Conservation (phyloP, 2,329 filamentous ascomycete genomes). For the Scedosporium boydii region DNA sequence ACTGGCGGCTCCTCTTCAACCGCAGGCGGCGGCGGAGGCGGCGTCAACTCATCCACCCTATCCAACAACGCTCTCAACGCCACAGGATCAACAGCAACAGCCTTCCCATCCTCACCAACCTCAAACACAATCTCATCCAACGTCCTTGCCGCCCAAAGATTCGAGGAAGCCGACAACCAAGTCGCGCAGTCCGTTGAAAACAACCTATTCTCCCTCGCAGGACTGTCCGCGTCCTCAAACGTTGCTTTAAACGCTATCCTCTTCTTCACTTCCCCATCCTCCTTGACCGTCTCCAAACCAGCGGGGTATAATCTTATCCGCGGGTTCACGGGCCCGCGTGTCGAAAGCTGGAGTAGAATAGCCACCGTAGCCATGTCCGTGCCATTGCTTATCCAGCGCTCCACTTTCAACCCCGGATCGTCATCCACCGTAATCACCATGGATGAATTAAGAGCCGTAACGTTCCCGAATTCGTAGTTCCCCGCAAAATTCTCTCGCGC, state of each 20-base stretch:
- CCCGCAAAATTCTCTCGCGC: slow-evolving; percentile 1
- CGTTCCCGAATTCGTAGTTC: not conserved
- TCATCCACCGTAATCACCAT: slow-evolving; percentile 2
- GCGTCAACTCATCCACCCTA: not conserved
- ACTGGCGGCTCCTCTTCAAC: not conserved
- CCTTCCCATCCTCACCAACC: not conserved
- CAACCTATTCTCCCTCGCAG: slow-evolving; percentile 1
- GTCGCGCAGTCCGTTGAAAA: slow-evolving; percentile 8
- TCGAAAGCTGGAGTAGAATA: not conserved
- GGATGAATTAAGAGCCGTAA: not conserved
- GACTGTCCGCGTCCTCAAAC: slow-evolving; percentile 2
- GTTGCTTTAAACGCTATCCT: slow-evolving; percentile 1
- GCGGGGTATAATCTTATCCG: slow-evolving; percentile 4
- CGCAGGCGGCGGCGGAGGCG: not conserved
- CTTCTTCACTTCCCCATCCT: not conserved
- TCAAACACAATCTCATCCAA: slow-evolving; percentile 7
- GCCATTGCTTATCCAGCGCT: slow-evolving; percentile 5
- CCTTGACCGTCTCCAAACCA: slow-evolving; percentile 3
- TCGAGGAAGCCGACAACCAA: slow-evolving; percentile 4
- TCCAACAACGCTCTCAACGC: slow-evolving; percentile 3
- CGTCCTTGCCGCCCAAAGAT: not conserved
- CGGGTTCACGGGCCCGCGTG: not conserved
- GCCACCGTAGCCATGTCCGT: slow-evolving; percentile 5
- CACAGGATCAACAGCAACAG: slow-evolving; percentile 5
- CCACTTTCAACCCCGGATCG: slow-evolving; percentile 1